These are phyloP conservation scores for Rhizopus arrhizus DNA, from an alignment of 371 early-diverging fungal genomes.

Conservation along the genomic window DNA sequence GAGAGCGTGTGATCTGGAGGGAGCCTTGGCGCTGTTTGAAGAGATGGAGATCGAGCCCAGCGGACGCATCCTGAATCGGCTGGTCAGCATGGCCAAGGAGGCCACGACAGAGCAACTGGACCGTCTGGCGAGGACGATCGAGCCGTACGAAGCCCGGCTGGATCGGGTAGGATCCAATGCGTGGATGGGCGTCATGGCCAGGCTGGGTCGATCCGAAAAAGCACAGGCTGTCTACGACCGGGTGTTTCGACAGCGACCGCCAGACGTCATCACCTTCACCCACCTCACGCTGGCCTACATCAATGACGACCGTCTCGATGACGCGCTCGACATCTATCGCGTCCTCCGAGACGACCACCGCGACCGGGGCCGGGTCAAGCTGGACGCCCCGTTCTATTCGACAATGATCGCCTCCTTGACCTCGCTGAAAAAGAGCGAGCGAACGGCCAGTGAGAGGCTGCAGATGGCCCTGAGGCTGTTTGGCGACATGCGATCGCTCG, in stretches of 20 bases:
- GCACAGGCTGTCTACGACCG: constrained; percentile 20
- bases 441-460: neutral
- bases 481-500: constrained; percentile 37
- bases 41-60: constrained; percentile 47
- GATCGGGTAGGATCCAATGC: constrained; percentile 30
- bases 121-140: neutral
- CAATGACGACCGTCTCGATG: constrained; percentile 25
- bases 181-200: constrained; percentile 25
- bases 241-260: constrained; percentile 12
- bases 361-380: constrained; percentile 4
- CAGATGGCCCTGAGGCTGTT: constrained; percentile 30
- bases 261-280: constrained; percentile 35
- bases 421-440: neutral
- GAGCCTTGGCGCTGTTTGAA: constrained; percentile 37
- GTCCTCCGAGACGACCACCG: constrained; percentile 25
- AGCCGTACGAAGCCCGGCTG: neutral
- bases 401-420: constrained; percentile 26
- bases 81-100: constrained; percentile 32
- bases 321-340: constrained; percentile 32
- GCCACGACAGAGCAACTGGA: constrained; percentile 7
- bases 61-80: constrained; percentile 34
- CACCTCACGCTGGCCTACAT: constrained; percentile 34
- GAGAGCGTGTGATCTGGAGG: constrained; percentile 31
- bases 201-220: constrained; percentile 23
- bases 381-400: constrained; percentile 36